Conservation (phyloP, 495 filamentous ascomycete genomes). For the Xylaria sp. region DNA sequence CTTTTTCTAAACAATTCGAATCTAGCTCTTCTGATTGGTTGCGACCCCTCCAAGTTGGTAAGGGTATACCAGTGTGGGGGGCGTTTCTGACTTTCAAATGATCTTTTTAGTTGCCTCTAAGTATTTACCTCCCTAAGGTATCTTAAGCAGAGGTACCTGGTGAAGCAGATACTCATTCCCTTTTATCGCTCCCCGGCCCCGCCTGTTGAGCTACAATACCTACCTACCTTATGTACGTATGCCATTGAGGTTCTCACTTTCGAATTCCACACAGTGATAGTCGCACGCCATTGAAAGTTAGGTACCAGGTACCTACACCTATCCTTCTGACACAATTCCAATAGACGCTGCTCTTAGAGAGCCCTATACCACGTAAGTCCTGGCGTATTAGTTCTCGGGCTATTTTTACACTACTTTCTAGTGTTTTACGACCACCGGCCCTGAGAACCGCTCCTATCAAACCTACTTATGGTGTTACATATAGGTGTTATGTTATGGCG, state of each 20-base stretch:
- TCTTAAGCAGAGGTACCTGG: too few species aligned
- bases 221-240: not conserved
- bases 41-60: slow-evolving; percentile 1
- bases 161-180: not conserved
- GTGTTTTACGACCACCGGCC: not conserved
- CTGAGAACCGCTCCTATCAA: not conserved
- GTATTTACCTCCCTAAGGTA: too few species aligned
- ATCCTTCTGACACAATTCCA: not conserved
- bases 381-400: not conserved
- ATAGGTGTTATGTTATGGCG: too few species aligned
- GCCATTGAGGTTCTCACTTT: not conserved
- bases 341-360: not conserved
- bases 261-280: not conserved
- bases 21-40: slow-evolving; percentile 15
- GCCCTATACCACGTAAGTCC: not conserved
- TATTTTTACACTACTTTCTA: not conserved
- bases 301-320: too few species aligned
- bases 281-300: not conserved
- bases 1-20: slow-evolving; percentile 11
- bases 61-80: slow-evolving; percentile 2
- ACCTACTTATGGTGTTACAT: too few species aligned
- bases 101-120: not conserved
- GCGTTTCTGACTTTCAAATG: not conserved
- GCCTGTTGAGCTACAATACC: not conserved
- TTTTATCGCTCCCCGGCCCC: not conserved